Base-by-base conservation (phyloP, 2,329 filamentous ascomycete genomes). In the Nigrospora oryzae region DNA sequence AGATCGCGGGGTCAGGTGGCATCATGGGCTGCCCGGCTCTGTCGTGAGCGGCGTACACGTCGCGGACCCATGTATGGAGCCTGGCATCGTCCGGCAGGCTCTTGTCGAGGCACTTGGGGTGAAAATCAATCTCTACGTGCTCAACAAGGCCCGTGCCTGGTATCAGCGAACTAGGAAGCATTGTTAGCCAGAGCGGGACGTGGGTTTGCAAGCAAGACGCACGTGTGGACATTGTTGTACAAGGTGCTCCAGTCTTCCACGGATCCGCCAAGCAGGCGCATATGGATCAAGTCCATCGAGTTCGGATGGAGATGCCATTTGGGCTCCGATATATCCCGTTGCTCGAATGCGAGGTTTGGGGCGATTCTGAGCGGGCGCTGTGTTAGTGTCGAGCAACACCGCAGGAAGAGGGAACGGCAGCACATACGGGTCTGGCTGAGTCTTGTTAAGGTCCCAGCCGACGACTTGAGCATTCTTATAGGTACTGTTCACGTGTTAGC, bases 61-160 rank as follows among this genome's bases (percentile, higher is more conserved):
- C 77, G 23, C 77, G 66, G 49, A 83, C 84, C 89, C 89, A 95
- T 53, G 78, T 67, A 38, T 70, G 64, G 14, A 91, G 67, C 28
- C 73, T 68, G 8, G 83, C 79, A 34, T 78, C 66, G 4, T 64
- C 52, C 11, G 77, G 71, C 13, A 86, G 65, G 1, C 79, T 78
- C 33, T 75, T 73, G 54, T 86, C 80, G 50, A 89, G 83, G 57
- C 81, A 85, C 42, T 79, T 79, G 15, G 89, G 88, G 40, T 77
- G 71, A 63, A 86, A 86, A 63, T 97, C 89, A 44, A 97, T 84
- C 61, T 97, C 91, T 40, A 95, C 79, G 53, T 95, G 89, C 64
- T 97, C 90, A 45, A 96, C 74, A 59, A 75, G 77, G 44, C 90
- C 91, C 36, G 70, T 74, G 2, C 83, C 83, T 1, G 89, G 88